Conservation (phyloP, 176 grass and related monocot species). For the Pharus latifolius region DNA sequence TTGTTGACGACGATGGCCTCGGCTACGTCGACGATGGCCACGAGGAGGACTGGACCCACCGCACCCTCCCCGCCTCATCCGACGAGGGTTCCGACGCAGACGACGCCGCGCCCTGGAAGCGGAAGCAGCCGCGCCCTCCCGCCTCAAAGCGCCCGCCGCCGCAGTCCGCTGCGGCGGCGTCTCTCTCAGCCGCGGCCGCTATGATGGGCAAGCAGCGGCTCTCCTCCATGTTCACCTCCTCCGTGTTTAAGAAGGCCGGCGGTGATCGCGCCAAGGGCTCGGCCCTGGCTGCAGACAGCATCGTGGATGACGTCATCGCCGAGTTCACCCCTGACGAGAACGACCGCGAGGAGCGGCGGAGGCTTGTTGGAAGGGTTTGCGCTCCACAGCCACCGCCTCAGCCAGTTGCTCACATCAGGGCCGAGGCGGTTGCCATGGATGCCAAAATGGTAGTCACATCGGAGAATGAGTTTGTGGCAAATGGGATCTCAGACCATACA, state of each 20-base stretch:
- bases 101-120: constrained; percentile 18
- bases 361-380: constrained; percentile 20
- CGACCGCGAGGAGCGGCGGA: constrained; percentile 66
- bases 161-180: constrained; percentile 40
- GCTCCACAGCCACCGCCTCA: constrained; percentile 6
- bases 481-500: constrained; percentile 12
- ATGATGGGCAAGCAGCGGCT: constrained; percentile 54
- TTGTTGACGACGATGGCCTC: constrained; percentile 80
- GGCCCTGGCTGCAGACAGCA: constrained; percentile 36
- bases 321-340: constrained; percentile 74
- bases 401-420: constrained; percentile 9
- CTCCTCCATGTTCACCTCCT: constrained; percentile 70
- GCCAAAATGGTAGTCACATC: neutral
- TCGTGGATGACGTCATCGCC: constrained; percentile 78
- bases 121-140: constrained; percentile 39
- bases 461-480: constrained; percentile 7
- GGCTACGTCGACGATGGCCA: constrained; percentile 86
- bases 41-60: constrained; percentile 89
- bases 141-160: constrained; percentile 45
- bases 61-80: constrained; percentile 39
- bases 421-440: constrained; percentile 1
- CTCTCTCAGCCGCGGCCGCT: constrained; percentile 36
- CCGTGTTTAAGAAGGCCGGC: constrained; percentile 50
- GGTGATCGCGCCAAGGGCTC: constrained; percentile 44
- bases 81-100: constrained; percentile 59